phyloP scores from a whole-genome alignment of 2,329 filamentous ascomycete genomes.

The Neopestalotiopsis sp. region DNA sequence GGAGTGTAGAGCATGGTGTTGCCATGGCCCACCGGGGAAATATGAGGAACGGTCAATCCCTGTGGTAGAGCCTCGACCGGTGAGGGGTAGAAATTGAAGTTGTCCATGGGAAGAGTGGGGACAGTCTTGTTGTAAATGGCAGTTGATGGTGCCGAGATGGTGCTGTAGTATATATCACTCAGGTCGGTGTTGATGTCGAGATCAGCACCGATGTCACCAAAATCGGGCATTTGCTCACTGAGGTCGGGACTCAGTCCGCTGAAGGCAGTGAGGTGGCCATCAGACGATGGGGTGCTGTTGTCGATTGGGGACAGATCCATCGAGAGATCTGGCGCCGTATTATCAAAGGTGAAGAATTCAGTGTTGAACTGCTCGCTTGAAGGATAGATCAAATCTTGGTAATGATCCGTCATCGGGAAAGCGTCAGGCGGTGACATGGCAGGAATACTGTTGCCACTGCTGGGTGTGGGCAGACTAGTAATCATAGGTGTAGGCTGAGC shows the following conservation, averaged over 20 bases:
- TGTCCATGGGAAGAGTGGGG: conserved; percentile 19
- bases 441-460: conserved; percentile 58
- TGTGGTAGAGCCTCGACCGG: conserved; percentile 22
- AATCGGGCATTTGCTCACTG: conserved; percentile 57
- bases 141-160: conserved; percentile 57
- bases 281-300: conserved; percentile 55
- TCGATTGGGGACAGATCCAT: conserved; percentile 52
- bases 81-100: conserved; percentile 30
- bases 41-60: conserved; percentile 53
- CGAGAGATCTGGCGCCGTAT: conserved; percentile 37
- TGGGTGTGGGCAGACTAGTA: conserved; percentile 67
- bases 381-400: conserved; percentile 52
- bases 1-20: conserved; percentile 74
- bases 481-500: conserved; percentile 62
- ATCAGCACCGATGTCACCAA: no score
- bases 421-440: conserved; percentile 62
- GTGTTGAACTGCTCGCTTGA: conserved; percentile 50
- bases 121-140: conserved; percentile 51
- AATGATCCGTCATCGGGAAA: conserved; percentile 38
- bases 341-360: conserved; percentile 38
- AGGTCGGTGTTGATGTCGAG: no score
- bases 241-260: conserved; percentile 65
- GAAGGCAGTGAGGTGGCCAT: conserved; percentile 61
- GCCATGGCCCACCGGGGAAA: conserved; percentile 72
- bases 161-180: conserved; percentile 62